These are phyloP conservation scores for Fragaria ananassa DNA, from an alignment of 306 rosid genomes.

Conservation along the genomic window DNA sequence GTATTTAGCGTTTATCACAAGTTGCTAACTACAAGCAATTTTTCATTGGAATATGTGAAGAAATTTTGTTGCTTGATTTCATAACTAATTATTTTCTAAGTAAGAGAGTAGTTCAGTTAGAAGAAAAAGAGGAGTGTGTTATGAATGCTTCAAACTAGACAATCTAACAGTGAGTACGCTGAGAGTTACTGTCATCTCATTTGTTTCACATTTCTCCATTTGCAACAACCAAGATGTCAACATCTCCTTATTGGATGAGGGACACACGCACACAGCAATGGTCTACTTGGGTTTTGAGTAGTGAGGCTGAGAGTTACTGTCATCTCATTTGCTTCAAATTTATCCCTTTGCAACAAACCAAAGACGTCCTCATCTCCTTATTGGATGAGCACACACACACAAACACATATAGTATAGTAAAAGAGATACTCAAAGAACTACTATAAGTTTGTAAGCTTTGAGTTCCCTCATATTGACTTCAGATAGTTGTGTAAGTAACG, in stretches of 20 bases:
- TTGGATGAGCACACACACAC: neutral
- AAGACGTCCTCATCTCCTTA: neutral
- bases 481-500: neutral
- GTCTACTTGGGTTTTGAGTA: neutral
- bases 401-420: neutral
- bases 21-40: neutral
- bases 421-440: neutral
- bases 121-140: neutral
- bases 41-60: neutral
- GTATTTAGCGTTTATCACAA: neutral
- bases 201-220: no score
- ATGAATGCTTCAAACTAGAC: neutral
- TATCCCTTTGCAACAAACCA: no score
- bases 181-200: no score
- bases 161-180: neutral
- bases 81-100: neutral
- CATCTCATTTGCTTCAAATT: neutral
- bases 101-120: neutral
- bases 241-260: no score
- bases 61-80: neutral
- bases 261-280: neutral
- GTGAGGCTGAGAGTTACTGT: neutral
- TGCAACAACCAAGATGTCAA: no score
- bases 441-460: neutral
- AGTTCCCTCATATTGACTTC: neutral